These are phyloP conservation scores for Vigna hirtella DNA, from an alignment of 306 rosid genomes.

Conservation along the genomic window DNA sequence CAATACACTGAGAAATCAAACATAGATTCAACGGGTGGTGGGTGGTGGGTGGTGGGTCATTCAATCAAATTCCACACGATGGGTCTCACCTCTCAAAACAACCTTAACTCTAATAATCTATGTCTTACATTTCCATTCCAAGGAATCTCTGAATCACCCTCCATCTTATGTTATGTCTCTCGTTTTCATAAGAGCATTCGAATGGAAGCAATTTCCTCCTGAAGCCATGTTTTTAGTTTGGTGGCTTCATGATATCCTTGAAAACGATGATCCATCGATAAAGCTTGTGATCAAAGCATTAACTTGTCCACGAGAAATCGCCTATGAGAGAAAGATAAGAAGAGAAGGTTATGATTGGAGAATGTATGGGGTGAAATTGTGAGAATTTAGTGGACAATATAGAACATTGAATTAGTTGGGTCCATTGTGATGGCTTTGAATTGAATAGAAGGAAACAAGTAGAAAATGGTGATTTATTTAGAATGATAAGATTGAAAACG, in stretches of 20 bases:
- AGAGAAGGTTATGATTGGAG: background rate
- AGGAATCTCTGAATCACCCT: background rate
- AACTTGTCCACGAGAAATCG: background rate
- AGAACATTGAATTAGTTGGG: constrained; percentile 5
- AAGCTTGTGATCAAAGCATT: constrained; percentile 23
- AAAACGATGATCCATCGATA: constrained; percentile 7
- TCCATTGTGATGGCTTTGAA: constrained; percentile 15
- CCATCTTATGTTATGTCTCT: background rate
- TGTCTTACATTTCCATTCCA: background rate
- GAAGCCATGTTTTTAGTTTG: constrained; percentile 18
- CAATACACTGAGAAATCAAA: too few relatives aligned
- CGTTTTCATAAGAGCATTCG: background rate
- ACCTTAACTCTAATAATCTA: background rate
- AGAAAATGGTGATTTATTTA: background rate
- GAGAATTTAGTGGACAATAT: constrained; percentile 16
- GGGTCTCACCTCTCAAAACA: background rate
- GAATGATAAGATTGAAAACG: constrained; percentile 15
- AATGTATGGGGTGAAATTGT: background rate
- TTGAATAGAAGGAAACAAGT: background rate
- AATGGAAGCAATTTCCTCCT: background rate
- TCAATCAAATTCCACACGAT: constrained; percentile 16
- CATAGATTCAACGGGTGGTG: too few relatives aligned
- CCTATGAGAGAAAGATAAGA: background rate
- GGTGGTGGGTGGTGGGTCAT: background rate
- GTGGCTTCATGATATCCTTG: constrained; percentile 20